Conservation (phyloP, 495 filamentous ascomycete genomes). For the Patellaria atrata region DNA sequence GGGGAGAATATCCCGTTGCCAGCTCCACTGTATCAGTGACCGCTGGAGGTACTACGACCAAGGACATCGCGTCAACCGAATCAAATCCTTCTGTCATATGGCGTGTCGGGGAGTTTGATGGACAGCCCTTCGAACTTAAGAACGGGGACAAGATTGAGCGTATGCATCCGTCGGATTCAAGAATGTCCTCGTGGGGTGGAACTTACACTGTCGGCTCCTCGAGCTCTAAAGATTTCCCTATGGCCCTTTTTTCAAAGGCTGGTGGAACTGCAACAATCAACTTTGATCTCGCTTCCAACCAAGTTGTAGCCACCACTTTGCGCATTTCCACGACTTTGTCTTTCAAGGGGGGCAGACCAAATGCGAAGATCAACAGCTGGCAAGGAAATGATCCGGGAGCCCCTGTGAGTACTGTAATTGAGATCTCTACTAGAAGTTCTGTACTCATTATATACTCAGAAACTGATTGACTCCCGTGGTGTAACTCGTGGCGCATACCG, state of each 20-base stretch:
- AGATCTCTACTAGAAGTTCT: neutral
- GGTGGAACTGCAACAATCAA: conserved; percentile 7
- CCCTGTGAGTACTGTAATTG: conserved; percentile 5
- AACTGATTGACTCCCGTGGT: conserved; percentile 12
- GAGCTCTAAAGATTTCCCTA: conserved; percentile 9
- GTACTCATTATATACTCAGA: conserved; percentile 2
- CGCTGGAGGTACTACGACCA: conserved; percentile 6
- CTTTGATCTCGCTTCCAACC: conserved; percentile 7
- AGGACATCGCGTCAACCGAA: conserved; percentile 13
- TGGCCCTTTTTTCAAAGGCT: conserved; percentile 11
- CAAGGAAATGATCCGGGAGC: conserved; percentile 12
- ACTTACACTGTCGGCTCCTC: conserved; percentile 6
- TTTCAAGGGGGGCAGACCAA: conserved; percentile 12
- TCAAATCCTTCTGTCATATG: conserved; percentile 7
- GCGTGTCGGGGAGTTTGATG: conserved; percentile 14
- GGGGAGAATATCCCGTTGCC: conserved; percentile 8
- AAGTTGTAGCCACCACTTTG: conserved; percentile 7
- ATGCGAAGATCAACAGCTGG: conserved; percentile 14
- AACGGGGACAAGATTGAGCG: conserved; percentile 15
- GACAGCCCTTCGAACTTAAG: conserved; percentile 10
- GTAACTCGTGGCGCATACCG: conserved; percentile 11
- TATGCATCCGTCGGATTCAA: conserved; percentile 12
- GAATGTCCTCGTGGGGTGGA: conserved; percentile 12
- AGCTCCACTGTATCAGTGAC: conserved; percentile 8
- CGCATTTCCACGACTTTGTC: conserved; percentile 10